Conservation (phyloP, 164 flowering plant species). For the Santalum album region DNA sequence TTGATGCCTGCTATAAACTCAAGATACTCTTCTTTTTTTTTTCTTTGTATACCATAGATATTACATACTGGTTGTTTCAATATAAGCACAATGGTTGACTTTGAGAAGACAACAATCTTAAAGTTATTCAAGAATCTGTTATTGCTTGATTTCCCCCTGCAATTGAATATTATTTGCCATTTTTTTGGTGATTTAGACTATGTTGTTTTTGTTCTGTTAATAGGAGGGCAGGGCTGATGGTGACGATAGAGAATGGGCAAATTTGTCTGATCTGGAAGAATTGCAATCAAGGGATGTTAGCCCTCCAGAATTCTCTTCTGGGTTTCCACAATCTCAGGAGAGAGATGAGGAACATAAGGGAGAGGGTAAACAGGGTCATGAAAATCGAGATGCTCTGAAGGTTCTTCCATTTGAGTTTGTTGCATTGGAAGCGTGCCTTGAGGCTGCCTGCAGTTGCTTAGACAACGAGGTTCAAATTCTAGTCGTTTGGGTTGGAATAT, state of each 20-base stretch:
- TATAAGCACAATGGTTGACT: neutral
- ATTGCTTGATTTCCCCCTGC: too few species aligned
- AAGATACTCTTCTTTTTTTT: too few species aligned
- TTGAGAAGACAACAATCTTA: too few species aligned
- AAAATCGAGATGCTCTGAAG: constrained; percentile 56
- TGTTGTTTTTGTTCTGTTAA: neutral
- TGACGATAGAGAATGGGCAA: constrained; percentile 43
- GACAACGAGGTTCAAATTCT: constrained; percentile 59
- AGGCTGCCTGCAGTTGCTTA: constrained; percentile 86
- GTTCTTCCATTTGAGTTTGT: constrained; percentile 90
- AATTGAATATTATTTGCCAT: too few species aligned
- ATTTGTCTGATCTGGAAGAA: constrained; percentile 44
- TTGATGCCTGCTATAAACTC: too few species aligned
- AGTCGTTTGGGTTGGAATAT: neutral
- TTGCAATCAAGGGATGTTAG: constrained; percentile 25
- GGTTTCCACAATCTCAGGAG: constrained; percentile 23
- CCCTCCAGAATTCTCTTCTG: constrained; percentile 24
- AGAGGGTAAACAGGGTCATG: constrained; percentile 39
- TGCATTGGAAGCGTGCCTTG: constrained; percentile 92
- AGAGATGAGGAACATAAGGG: constrained; percentile 27
- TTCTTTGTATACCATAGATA: too few species aligned
- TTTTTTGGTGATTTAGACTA: too few species aligned
- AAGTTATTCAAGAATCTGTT: too few species aligned
- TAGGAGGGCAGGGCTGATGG: constrained; percentile 39
- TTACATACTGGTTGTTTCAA: too few species aligned